These are phyloP conservation scores for Citrus medica DNA, from an alignment of 345 rosid genomes.

Conservation along the genomic window DNA sequence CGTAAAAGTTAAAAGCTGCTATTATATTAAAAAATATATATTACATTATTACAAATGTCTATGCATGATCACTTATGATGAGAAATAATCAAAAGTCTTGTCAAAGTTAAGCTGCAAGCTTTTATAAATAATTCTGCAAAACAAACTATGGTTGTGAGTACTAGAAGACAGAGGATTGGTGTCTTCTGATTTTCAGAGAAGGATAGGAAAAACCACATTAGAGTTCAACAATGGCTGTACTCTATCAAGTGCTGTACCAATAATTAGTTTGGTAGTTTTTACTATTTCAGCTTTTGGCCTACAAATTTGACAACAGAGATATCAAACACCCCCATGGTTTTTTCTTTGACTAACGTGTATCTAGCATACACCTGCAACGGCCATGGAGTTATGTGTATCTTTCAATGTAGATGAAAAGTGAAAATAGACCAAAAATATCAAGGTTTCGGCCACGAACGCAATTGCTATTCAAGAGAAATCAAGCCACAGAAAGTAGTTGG, in stretches of 20 bases:
- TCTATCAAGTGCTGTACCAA: not conserved
- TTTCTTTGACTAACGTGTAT: not conserved
- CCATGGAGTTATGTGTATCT: not conserved
- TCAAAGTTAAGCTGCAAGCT: too few species aligned
- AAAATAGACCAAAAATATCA: not conserved
- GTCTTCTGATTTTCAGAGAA: not conserved
- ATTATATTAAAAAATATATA: too few species aligned
- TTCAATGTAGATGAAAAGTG: not conserved
- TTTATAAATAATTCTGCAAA: too few species aligned
- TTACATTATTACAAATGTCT: too few species aligned
- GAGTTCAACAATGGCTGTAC: not conserved
- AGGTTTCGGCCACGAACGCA: not conserved
- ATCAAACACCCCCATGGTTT: not conserved
- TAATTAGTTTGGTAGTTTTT: not conserved
- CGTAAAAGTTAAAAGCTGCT: too few species aligned
- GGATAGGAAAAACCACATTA: not conserved
- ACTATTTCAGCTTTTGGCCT: not conserved
- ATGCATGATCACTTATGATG: too few species aligned
- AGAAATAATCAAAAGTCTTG: too few species aligned
- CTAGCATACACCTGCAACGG: not conserved
- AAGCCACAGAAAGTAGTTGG: not conserved
- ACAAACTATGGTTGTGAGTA: too few species aligned
- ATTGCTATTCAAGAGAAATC: not conserved
- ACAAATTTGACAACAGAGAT: not conserved
- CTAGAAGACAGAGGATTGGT: not conserved